Evolutionary conservation across 805 yeast species (phyloP), one percentile per base, ranked within the genome.

Genomic region (Maudiozyma pseudohumilis): DNA sequence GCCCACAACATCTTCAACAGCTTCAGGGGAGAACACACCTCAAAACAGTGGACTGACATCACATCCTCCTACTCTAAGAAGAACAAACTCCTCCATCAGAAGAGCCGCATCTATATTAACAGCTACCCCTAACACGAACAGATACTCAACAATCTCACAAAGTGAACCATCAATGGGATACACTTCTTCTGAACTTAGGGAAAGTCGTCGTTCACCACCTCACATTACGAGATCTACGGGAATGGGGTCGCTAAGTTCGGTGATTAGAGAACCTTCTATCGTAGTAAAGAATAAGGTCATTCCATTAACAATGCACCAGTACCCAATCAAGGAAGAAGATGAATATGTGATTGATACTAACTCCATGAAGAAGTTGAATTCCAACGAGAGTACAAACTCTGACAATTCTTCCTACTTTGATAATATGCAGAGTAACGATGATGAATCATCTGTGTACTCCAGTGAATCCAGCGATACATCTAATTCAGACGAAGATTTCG

Each of bases 71-170:
- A 49, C 60, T 15, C 40, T 60, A 30, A 50, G 61, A 42, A 50
- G 64, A 24, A 56, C 63, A 0, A 55, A 57, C 6, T 60, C 64
- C 0, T 56, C 62, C 6, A 59, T 60, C 16, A 57, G 55, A 41
- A 49, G 64, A 39, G 64, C 64, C 9, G 63, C 62, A 4, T 60
- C 64, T 2, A 52, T 49, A 2, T 46, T 59, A 22, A 54, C 53
- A 9, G 39, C 55, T 2, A 40, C 52, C 4, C 42, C 45, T 6
- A 37, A 35, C 9, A 40, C 29, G 8, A 34, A 34, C 9, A 21
- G 32, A 16, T 8, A 19, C 21, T 29, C 33, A 3, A 29, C 27
- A 22, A 15, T 16, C n/a, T 20, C 31, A 23, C 13, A 28, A n/a
- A 10, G 18, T 11, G 7, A 35, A 13, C 4, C 31, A 31, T n/a